A percentile compares a stretch with the other conserved stretches of the same genome.
Conservation (phyloP, 2,329 filamentous ascomycete genomes). For the Colletotrichum sojae region DNA sequence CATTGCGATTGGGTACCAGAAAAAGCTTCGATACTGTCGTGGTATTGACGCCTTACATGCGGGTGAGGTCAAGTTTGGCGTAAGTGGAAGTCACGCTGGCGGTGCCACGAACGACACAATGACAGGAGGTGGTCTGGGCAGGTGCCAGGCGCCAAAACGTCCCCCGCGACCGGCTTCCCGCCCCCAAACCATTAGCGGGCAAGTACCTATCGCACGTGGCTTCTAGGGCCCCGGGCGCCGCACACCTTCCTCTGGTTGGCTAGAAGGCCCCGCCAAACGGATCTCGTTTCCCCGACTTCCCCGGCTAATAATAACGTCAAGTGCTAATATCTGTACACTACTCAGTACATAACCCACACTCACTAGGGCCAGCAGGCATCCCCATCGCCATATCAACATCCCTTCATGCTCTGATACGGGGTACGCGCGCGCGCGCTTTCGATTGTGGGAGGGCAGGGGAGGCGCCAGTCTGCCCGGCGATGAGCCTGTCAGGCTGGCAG, state of each 20-base stretch:
- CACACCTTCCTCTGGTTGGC: neutral
- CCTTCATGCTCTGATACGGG: too few species aligned
- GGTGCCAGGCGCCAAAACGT: neutral
- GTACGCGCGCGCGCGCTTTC: neutral
- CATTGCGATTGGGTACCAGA: neutral
- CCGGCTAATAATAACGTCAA: neutral
- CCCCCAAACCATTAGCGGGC: too few species aligned
- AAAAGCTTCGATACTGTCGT: too few species aligned
- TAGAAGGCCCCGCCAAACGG: neutral
- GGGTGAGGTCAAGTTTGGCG: too few species aligned
- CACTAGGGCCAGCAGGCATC: neutral
- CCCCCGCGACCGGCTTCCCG: too few species aligned
- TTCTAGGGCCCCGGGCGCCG: neutral
- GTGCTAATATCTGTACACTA: neutral
- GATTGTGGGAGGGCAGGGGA: neutral
- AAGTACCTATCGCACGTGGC: slow-evolving; percentile 9
- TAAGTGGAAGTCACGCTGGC: too few species aligned
- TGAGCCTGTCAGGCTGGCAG: slow-evolving; percentile 26
- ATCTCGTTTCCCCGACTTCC: slow-evolving; percentile 2
- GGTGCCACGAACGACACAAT: too few species aligned
- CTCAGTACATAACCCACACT: neutral
- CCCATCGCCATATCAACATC: neutral
- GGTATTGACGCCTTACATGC: too few species aligned
- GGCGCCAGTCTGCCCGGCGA: slow-evolving; percentile 21
- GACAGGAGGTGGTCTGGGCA: too few species aligned